Evolutionary conservation across 176 grass and related monocot species (phyloP).

Genomic region (Hordeum marinum): DNA sequence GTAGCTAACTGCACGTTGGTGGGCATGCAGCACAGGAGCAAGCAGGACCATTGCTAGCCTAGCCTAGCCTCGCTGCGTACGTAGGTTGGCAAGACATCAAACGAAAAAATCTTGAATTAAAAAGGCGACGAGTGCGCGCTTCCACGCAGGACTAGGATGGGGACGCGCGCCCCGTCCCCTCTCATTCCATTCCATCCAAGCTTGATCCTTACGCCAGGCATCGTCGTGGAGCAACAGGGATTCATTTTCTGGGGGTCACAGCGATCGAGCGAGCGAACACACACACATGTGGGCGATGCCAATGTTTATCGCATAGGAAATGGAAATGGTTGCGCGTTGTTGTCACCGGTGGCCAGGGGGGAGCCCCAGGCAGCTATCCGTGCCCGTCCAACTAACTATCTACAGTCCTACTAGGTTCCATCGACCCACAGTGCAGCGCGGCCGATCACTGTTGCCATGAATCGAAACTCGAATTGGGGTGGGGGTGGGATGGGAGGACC

Average conservation of each 20-base stretch:
- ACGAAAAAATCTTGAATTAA: not conserved
- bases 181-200: not conserved
- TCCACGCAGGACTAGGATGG: not conserved
- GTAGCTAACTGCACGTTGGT: too few species aligned
- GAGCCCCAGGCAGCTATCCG: not conserved
- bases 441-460: not conserved
- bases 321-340: not conserved
- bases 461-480: not conserved
- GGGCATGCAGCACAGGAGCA: not conserved
- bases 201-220: not conserved
- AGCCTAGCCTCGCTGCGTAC: not conserved
- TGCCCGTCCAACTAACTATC: not conserved
- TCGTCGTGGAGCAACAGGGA: not conserved
- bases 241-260: too few species aligned
- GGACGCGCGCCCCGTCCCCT: not conserved
- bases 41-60: conserved; percentile 4
- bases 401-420: not conserved
- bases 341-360: not conserved
- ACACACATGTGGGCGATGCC: not conserved
- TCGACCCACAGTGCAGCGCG: not conserved
- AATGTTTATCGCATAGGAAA: not conserved
- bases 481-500: not conserved
- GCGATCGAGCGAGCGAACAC: too few species aligned
- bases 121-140: not conserved
- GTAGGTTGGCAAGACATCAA: conserved; percentile 5